Conservation (phyloP, 1,139 yeast genomes). For the Pneumocystis murina region DNA sequence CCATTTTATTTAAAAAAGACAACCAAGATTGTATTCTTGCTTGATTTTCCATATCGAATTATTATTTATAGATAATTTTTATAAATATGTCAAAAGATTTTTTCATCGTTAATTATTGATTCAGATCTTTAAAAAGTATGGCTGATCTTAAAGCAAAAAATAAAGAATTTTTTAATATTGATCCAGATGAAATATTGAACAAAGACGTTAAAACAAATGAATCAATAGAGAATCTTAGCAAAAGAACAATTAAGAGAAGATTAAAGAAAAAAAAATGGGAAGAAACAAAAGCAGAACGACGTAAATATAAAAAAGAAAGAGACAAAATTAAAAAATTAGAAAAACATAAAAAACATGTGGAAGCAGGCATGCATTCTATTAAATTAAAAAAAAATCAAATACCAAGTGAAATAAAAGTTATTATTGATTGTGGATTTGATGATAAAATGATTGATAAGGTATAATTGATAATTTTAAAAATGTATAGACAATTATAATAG, state of each 20-base stretch:
- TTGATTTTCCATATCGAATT: background rate
- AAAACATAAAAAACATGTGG: background rate
- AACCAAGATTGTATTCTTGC: too few species aligned
- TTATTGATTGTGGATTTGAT: constrained; percentile 83
- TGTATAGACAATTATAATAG: background rate
- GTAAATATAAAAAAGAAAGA: background rate
- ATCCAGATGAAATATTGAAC: background rate
- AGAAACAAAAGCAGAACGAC: background rate
- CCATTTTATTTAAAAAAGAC: too few species aligned
- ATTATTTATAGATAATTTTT: background rate
- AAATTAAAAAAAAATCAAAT: background rate
- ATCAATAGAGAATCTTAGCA: background rate
- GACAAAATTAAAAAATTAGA: background rate
- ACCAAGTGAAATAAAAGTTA: constrained; percentile 28
- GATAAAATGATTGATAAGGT: constrained; percentile 58
- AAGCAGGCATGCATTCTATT: background rate
- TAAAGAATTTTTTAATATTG: background rate
- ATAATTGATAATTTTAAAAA: constrained; percentile 16
- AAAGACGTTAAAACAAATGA: background rate
- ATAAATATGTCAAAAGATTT: background rate
- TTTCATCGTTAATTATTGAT: background rate
- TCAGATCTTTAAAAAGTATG: background rate
- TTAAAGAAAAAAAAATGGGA: background rate
- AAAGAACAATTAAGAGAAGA: background rate
- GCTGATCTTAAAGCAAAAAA: background rate